Evolutionary conservation across 148 eudicot genomes (phyloP), one percentile per base, ranked within the genome.

Genomic region (Chenopodium berlandieri): DNA sequence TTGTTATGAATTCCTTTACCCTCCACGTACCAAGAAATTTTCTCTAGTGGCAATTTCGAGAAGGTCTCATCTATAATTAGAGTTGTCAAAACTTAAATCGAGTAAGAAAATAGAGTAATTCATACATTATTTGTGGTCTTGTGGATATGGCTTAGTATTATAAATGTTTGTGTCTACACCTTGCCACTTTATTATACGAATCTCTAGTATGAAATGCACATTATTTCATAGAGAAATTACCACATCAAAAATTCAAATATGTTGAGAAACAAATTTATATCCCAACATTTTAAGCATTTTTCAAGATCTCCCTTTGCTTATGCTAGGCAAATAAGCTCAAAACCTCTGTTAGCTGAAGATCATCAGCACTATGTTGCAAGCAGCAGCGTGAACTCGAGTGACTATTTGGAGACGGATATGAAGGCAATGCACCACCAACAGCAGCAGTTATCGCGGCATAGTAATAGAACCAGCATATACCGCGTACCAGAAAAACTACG

Each of bases 401-500:
- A 37, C 62, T 73, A 69, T n/a, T 0, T 73, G 27, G 71, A 62
- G 46, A 71, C 64, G 11, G 14, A 60, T 17, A 27, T 64, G 4
- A 62, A 74, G 64, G 30, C 17, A 63, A 62, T 58, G 20, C 78
- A 73, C 3, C 71, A 62, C 23, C 58, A 80, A 2, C 71, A 73
- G 63, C 4, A 46, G 64, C 64, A 60, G 23, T 60, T 20, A 19
- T 60, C 64, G 23, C 20, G 4, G 9, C 4, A 50, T 9, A 23
- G 4, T 25, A 11, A 4, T 27, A 76, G 22, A 4, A 71, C 22
- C 25, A 76, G 69, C 80, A 82, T 82, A 68, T 82, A 76, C 60
- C 80, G 75, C 8, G 84, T 82, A n/a, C 84, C 84, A 17, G 19
- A 58, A n/a, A 76, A 69, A 17, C 13, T 82, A 11, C 69, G 76